Evolutionary conservation across 495 filamentous ascomycete genomes (phyloP), one percentile per base, ranked within the genome.

Genomic region (Penicillium lividum): DNA sequence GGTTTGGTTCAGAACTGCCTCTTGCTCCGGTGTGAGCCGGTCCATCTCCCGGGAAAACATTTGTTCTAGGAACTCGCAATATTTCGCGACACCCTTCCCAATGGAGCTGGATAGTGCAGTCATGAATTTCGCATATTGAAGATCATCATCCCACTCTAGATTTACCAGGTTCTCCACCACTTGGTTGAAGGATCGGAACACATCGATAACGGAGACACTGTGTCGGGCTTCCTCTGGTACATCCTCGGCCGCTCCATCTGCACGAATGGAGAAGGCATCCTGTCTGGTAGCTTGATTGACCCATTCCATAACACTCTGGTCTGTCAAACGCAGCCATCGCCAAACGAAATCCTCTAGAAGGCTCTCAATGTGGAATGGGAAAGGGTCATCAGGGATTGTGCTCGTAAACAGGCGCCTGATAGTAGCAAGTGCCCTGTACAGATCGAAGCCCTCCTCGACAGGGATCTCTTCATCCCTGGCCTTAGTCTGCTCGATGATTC

Each of bases 81-180:
- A 98, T 65, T 86, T 84, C 36, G 89, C 85, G 40, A 99, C 83
- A 43, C 91, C 93, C 47, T 81, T 81, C 6, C 91, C 89, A 53
- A 98, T 91, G 0, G 88, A 86, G 66, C 94, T 97, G 13, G 93
- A 86, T 16, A 98, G 68, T n/a, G 91, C 84, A 13, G 95, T 99
- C 93, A 97, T 97, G 74, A 98, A 98, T 61, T 92, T 90, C 22
- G 95, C 94, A 62, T 96, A 88, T 57, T 97, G 92, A 16, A 95
- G 79, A 61, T 97, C 91, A 69, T 97, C 88, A 58, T 91, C 89
- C 94, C 95, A 99, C 29, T 92, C 84, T 22, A 99, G 81, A 57
- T 90, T 76, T 27, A 90, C 85, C 50, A 99, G 82, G 59, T 93
- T 89, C 63, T 97, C 90, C 38, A 93, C 82, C 4, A 87, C 88